Conservation (phyloP, 2,329 filamentous ascomycete species). For the Ascocoryne sarcoides region DNA sequence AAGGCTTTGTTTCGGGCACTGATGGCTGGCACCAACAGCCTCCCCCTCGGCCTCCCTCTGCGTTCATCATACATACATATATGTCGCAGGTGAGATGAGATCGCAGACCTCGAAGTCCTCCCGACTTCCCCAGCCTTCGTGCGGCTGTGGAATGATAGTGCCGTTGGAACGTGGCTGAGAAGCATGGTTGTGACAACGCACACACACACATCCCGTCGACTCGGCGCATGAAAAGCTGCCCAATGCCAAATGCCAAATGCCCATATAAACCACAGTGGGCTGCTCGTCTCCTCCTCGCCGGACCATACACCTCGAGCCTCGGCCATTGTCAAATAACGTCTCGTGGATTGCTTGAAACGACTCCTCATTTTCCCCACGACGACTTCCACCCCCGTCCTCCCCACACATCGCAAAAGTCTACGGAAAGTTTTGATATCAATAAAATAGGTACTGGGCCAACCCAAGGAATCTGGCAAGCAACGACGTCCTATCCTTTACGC, state of each 20-base stretch:
- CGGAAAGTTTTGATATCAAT: no score
- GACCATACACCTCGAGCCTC: no score
- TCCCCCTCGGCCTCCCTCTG: no score
- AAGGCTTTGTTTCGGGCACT: no score
- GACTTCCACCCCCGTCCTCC: not conserved
- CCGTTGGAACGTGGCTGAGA: not conserved
- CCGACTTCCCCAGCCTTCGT: not conserved
- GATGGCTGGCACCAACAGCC: no score
- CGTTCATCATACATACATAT: slow-evolving; percentile 6
- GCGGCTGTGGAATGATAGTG: not conserved
- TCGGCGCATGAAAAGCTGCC: slow-evolving; percentile 13
- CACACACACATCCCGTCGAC: slow-evolving; percentile 3
- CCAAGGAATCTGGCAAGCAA: no score
- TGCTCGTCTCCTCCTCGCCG: not conserved
- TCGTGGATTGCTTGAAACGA: not conserved
- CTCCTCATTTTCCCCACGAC: not conserved
- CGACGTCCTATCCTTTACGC: no score
- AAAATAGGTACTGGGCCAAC: no score
- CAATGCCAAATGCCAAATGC: slow-evolving; percentile 12
- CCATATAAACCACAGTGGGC: slow-evolving; percentile 11
- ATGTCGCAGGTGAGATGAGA: no score
- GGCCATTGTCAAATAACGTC: no score
- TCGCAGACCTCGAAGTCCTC: no score
- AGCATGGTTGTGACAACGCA: slow-evolving; percentile 4
- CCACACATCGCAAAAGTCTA: no score